Evolutionary conservation across 2,329 filamentous ascomycete species (phyloP).

Genomic region (Aspergillus pseudoterreus): DNA sequence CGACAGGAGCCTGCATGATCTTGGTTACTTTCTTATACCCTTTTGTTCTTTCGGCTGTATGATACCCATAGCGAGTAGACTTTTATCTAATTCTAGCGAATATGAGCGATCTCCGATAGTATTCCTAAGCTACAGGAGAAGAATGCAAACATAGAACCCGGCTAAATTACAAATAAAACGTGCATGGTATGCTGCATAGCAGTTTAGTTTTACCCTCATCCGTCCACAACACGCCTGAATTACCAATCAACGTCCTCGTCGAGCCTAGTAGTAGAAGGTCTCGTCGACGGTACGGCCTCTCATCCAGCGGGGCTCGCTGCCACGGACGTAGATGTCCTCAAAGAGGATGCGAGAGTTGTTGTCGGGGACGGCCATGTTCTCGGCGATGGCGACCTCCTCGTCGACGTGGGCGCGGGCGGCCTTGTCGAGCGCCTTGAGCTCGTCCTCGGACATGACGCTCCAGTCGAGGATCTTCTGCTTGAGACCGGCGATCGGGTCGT

Average conservation of each 20-base stretch:
- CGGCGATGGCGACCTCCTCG: slow-evolving; percentile 82
- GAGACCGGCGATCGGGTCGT: slow-evolving; percentile 95
- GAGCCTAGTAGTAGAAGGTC: slow-evolving; percentile 72
- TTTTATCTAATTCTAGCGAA: not conserved
- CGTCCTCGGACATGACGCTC: slow-evolving; percentile 85
- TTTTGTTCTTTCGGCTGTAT: slow-evolving; percentile 9
- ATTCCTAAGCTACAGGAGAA: slow-evolving; percentile 25
- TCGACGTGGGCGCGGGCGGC: slow-evolving; percentile 81
- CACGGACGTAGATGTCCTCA: slow-evolving; percentile 93
- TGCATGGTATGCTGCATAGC: slow-evolving; percentile 21
- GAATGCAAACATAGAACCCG: slow-evolving; percentile 27
- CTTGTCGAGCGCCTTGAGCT: slow-evolving; percentile 96
- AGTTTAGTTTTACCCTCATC: slow-evolving; percentile 1
- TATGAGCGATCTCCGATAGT: slow-evolving; percentile 13
- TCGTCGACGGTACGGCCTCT: slow-evolving; percentile 85
- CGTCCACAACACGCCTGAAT: not conserved
- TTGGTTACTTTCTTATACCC: slow-evolving; percentile 2
- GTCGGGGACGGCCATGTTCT: slow-evolving; percentile 81
- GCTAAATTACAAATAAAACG: slow-evolving; percentile 39
- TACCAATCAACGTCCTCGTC: not conserved
- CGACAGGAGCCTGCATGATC: slow-evolving; percentile 30
- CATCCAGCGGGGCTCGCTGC: slow-evolving; percentile 82
- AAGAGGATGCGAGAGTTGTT: slow-evolving; percentile 77
- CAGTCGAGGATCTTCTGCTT: slow-evolving; percentile 98
- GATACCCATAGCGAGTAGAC: slow-evolving; percentile 16